Percentiles rank a stretch among this genome's conserved stretches.
Conservation (phyloP, 2,329 filamentous ascomycete species). For the Bipolaris gigantea region DNA sequence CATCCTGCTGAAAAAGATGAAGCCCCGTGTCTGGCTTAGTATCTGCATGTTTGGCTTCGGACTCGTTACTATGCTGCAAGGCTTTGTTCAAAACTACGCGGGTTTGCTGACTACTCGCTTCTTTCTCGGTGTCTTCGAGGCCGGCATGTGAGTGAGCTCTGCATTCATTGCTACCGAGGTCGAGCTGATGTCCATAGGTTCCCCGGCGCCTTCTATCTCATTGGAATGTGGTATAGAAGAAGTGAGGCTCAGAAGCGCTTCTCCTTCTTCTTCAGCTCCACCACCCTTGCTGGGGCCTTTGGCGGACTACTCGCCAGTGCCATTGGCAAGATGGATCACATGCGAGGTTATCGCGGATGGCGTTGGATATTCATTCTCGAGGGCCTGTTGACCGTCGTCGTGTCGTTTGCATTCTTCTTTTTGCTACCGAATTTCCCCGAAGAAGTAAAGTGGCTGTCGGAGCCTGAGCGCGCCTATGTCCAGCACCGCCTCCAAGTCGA, state of each 20-base stretch:
- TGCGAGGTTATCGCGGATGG: slow-evolving; percentile 72
- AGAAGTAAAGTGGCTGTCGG: slow-evolving; percentile 52
- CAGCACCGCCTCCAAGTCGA: slow-evolving; percentile 51
- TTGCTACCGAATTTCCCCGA: slow-evolving; percentile 54
- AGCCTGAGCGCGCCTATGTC: slow-evolving; percentile 52
- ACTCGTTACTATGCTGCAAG: slow-evolving; percentile 66
- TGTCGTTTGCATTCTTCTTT: slow-evolving; percentile 53
- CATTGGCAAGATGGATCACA: slow-evolving; percentile 83
- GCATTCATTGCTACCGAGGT: no score
- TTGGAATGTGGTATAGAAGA: slow-evolving; percentile 88
- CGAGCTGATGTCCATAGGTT: slow-evolving; percentile 45
- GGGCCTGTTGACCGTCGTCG: slow-evolving; percentile 49
- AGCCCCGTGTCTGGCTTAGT: slow-evolving; percentile 62
- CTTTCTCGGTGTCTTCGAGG: slow-evolving; percentile 69
- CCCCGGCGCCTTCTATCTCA: slow-evolving; percentile 62
- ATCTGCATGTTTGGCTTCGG: slow-evolving; percentile 85
- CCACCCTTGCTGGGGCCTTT: slow-evolving; percentile 79
- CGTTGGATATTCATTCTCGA: slow-evolving; percentile 81
- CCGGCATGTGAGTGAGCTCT: slow-evolving; percentile 45
- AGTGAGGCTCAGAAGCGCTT: slow-evolving; percentile 88
- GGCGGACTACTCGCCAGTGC: slow-evolving; percentile 82
- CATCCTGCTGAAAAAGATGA: slow-evolving; percentile 55
- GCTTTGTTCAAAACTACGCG: slow-evolving; percentile 74
- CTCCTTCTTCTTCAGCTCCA: slow-evolving; percentile 88
- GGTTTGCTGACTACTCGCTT: slow-evolving; percentile 78